Evolutionary conservation across 1,284 basidiomycete species (phyloP).

Genomic region (Microstroma glucosiphilum): DNA sequence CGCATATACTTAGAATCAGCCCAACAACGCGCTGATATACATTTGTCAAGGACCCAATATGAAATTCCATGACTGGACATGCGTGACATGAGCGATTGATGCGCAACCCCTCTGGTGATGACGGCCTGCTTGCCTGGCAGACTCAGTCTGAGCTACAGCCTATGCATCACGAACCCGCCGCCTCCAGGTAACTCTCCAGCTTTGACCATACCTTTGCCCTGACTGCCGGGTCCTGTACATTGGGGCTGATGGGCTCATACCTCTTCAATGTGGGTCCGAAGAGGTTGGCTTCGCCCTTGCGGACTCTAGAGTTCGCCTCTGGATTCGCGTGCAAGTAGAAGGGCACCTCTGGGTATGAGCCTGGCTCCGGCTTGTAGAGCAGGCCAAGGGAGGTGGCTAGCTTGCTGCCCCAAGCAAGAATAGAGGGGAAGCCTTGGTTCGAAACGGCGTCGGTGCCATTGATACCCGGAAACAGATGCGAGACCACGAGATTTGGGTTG

Average conservation of each 20-base stretch:
- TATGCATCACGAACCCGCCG: not conserved
- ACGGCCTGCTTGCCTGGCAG: no score
- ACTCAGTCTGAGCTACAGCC: no score
- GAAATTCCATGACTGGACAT: no score
- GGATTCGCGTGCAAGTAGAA: conserved; percentile 31
- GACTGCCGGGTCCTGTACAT: conserved; percentile 11
- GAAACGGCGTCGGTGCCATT: conserved; percentile 38
- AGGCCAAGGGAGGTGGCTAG: not conserved
- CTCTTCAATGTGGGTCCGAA: conserved; percentile 21
- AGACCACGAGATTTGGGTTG: conserved; percentile 30
- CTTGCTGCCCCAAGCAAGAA: conserved; percentile 28
- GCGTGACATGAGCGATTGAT: no score
- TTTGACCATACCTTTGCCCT: conserved; percentile 1
- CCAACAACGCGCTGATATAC: no score
- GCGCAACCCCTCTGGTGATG: no score
- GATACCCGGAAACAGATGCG: conserved; percentile 40
- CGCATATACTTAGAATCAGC: no score
- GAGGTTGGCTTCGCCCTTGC: conserved; percentile 25
- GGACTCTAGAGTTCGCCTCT: conserved; percentile 24
- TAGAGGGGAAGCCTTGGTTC: conserved; percentile 41
- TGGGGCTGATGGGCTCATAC: conserved; percentile 14
- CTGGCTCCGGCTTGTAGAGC: conserved; percentile 15
- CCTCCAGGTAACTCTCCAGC: not conserved
- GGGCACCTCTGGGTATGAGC: conserved; percentile 32
- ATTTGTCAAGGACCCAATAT: no score